Base-by-base conservation (phyloP, 2,329 filamentous ascomycete genomes). In the Mariannaea elegans region DNA sequence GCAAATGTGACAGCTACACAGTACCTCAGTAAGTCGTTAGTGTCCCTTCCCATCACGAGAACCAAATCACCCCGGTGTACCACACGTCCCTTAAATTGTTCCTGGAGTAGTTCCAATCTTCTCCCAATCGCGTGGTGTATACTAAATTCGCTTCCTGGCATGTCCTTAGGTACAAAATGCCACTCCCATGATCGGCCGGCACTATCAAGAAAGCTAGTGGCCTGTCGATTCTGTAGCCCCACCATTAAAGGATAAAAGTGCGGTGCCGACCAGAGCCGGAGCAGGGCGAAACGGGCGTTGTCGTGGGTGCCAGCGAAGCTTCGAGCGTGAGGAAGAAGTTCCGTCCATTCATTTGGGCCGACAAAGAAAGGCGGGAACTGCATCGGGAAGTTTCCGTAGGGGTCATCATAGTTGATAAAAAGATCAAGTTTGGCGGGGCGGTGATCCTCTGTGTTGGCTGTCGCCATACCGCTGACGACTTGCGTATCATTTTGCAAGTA, bases 241-340 rank as follows among this genome's bases (percentile, higher is more conserved):
- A 72, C 51, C 71, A 73, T 72, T 18, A 70, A 58, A 2, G 71
- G 71, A 46, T 73, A 73, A 45, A 65, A 73, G 49, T 73, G 71
- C 2, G 70, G 62, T 5, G 71, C 65, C 0, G 71, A 71, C 71
- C 71, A 73, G 29, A 72, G 45, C 2, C 71, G 64, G 0, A 73
- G 59, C 0, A 73, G 60, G 2, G 71, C 63, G 24, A 73, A 73
- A 2, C 68, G 70, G 0, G 71, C 71, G 3, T 36, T 42, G 0
- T 23, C 12, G 9, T 71, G 56, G 2, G n/a, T 27, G 2, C 14
- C 1, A 19, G 61, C 58, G 39, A 68, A 73, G 0, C n/a, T 12
- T 7, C 57, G 44, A 1, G 64, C 71, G 2, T 14, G 16, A 2
- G 68, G 70, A 1, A 71, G 24, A 0, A 73, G 31, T 8, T 60